These are phyloP conservation scores for Saussurea involucrata DNA, from an alignment of 129 eudicot genomes.

Conservation along the genomic window DNA sequence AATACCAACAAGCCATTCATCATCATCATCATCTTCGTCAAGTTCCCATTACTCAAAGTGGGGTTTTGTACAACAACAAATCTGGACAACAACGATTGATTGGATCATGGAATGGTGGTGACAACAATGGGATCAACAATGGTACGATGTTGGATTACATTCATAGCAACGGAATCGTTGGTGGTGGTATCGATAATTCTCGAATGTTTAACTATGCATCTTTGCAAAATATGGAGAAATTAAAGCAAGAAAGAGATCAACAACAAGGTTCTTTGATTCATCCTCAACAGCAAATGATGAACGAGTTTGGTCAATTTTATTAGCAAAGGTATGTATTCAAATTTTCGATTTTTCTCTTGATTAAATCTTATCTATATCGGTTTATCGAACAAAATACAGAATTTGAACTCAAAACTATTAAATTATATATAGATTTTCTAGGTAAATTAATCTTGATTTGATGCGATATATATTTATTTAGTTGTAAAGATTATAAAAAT, in stretches of 20 bases:
- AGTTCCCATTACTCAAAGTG: slow-evolving; percentile 29
- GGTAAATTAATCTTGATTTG: no score
- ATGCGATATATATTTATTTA: no score
- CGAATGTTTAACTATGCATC: slow-evolving; percentile 38
- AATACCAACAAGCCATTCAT: slow-evolving; percentile 33
- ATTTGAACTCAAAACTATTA: not conserved
- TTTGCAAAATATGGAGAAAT: slow-evolving; percentile 40
- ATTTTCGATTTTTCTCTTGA: not conserved
- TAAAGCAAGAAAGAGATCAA: slow-evolving; percentile 44
- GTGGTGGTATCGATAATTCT: slow-evolving; percentile 27
- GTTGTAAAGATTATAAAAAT: no score
- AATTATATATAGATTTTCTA: not conserved
- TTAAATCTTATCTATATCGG: not conserved
- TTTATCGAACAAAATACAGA: not conserved
- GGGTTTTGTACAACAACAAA: slow-evolving; percentile 23
- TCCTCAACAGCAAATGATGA: slow-evolving; percentile 55
- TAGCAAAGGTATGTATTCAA: slow-evolving; percentile 25
- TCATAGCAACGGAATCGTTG: slow-evolving; percentile 28
- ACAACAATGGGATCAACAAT: slow-evolving; percentile 19
- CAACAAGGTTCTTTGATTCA: slow-evolving; percentile 41
- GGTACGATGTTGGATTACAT: slow-evolving; percentile 26
- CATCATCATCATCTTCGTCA: slow-evolving; percentile 29
- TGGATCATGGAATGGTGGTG: slow-evolving; percentile 36
- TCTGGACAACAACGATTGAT: slow-evolving; percentile 31
- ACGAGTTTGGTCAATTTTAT: slow-evolving; percentile 40